phyloP scores from a whole-genome alignment of 768 basidiomycete genomes.

The Agrocybe pediades region DNA sequence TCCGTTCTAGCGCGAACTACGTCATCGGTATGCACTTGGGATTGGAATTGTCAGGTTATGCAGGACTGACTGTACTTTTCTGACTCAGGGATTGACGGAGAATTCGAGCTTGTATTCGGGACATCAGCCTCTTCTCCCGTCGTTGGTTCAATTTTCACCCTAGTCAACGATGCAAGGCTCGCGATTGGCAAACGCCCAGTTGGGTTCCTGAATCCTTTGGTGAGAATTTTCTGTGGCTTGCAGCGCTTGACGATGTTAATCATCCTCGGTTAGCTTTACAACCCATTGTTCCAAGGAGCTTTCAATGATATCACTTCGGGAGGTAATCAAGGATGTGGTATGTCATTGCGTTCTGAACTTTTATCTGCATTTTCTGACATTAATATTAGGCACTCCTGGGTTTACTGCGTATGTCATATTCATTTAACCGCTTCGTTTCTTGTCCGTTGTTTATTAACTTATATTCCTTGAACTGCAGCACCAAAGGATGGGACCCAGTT shows the following conservation, averaged over 20 bases:
- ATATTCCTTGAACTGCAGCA: slow-evolving; percentile 20
- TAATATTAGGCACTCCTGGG: slow-evolving; percentile 29
- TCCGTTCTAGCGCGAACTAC: slow-evolving; percentile 35
- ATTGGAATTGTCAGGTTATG: not conserved
- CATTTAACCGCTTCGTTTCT: not conserved
- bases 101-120: slow-evolving; percentile 43
- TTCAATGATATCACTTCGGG: slow-evolving; percentile 45
- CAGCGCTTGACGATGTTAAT: not conserved
- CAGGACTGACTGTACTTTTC: not conserved
- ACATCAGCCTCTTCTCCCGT: slow-evolving; percentile 54
- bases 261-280: slow-evolving; percentile 33
- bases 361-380: not conserved
- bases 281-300: slow-evolving; percentile 27
- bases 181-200: slow-evolving; percentile 41
- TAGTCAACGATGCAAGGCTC: slow-evolving; percentile 56
- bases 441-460: not conserved
- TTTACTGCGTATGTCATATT: slow-evolving; percentile 31
- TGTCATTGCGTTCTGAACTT: slow-evolving; percentile 7
- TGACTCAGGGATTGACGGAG: slow-evolving; percentile 34
- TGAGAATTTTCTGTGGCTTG: slow-evolving; percentile 17
- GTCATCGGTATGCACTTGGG: slow-evolving; percentile 30
- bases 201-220: slow-evolving; percentile 51
- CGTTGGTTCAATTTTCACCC: slow-evolving; percentile 48
- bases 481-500: slow-evolving; percentile 44
- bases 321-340: slow-evolving; percentile 42